Percentiles rank a stretch among this genome's conserved stretches.
These are phyloP conservation scores for Rubia tinctorum DNA, from an alignment of 305 asterid species.

Conservation along the genomic window DNA sequence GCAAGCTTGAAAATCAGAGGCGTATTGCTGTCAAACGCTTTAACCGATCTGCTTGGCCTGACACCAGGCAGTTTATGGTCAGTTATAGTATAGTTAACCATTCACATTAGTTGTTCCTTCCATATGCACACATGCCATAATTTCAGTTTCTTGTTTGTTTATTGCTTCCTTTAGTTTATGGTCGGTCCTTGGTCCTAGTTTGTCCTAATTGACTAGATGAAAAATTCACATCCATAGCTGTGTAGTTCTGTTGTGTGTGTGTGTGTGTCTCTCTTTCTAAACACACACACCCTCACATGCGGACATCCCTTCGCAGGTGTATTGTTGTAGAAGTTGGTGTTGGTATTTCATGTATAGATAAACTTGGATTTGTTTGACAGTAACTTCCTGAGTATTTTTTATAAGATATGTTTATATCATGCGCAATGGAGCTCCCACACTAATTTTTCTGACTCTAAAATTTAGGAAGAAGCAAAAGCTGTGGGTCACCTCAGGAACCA, in stretches of 20 bases:
- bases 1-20: constrained; percentile 75
- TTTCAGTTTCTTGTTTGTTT: neutral
- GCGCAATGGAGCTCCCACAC: constrained; percentile 11
- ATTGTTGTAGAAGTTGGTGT: neutral
- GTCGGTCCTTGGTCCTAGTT: neutral
- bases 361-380: constrained; percentile 1
- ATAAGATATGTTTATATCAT: constrained; percentile 12
- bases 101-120: constrained; percentile 2
- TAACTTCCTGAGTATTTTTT: neutral
- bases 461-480: constrained; percentile 4
- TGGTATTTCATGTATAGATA: neutral
- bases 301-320: neutral
- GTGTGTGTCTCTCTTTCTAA: too few relatives aligned
- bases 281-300: neutral
- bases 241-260: too few relatives aligned
- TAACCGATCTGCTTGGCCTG: constrained; percentile 22
- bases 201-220: neutral
- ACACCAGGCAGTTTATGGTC: neutral
- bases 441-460: neutral
- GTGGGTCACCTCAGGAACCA: constrained; percentile 7
- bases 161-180: neutral
- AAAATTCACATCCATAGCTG: neutral
- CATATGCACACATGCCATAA: neutral
- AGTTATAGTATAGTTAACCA: neutral
- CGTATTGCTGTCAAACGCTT: constrained; percentile 83